Conservation (phyloP, 148 eudicot species). For the Mesembryanthemum crystallinum region DNA sequence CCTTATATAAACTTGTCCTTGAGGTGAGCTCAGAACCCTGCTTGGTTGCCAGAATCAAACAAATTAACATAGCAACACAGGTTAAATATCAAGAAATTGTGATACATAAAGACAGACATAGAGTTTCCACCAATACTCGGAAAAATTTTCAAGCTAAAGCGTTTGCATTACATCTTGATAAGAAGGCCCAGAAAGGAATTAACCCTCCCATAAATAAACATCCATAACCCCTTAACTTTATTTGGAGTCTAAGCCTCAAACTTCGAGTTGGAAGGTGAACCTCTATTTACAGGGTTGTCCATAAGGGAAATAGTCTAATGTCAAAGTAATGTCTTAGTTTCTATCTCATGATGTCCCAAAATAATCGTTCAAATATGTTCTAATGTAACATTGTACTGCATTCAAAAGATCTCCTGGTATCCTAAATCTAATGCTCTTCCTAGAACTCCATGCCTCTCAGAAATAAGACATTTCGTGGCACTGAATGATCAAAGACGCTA, state of each 20-base stretch:
- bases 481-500: not conserved
- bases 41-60: constrained; percentile 23
- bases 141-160: not conserved
- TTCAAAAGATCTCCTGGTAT: not conserved
- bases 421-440: not conserved
- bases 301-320: not conserved
- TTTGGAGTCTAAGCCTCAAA: not conserved
- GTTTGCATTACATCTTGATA: not conserved
- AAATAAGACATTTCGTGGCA: not conserved
- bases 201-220: not conserved
- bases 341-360: not conserved
- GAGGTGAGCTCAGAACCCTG: constrained; percentile 50
- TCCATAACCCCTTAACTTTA: not conserved
- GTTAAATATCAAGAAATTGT: not conserved
- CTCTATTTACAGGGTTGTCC: not conserved
- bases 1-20: constrained; percentile 32
- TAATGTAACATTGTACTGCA: not conserved
- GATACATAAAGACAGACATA: not conserved
- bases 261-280: not conserved
- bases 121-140: not conserved
- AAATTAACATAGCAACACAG: not conserved
- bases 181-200: not conserved
- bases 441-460: not conserved
- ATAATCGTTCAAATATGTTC: not conserved
- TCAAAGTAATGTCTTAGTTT: not conserved